phyloP scores from a whole-genome alignment of 2,329 filamentous ascomycete species.

The Dactylonectria macrodidyma region DNA sequence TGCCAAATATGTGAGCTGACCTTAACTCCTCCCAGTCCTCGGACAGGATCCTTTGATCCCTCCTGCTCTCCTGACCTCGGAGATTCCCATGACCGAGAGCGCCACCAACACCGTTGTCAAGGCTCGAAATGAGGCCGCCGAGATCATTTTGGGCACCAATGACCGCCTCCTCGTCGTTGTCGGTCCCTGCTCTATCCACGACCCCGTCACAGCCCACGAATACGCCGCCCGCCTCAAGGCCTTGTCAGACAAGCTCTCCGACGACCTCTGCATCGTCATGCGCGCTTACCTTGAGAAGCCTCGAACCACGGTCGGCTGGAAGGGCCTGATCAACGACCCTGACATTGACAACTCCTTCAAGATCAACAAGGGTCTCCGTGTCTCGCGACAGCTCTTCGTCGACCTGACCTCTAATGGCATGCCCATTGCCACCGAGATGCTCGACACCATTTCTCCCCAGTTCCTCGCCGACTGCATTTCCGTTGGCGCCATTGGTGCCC shows the following conservation, averaged over 20 bases:
- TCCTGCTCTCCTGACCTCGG: conserved; percentile 86
- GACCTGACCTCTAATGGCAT: conserved; percentile 90
- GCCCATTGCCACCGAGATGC: conserved; percentile 98
- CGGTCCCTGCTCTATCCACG: conserved; percentile 97
- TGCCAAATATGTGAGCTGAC: conserved; percentile 19
- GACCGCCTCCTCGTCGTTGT: conserved; percentile 95
- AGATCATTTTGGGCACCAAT: conserved; percentile 83
- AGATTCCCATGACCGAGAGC: conserved; percentile 80
- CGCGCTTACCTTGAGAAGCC: conserved; percentile 99
- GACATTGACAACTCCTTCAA: conserved; percentile 97
- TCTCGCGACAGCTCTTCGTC: conserved; percentile 93
- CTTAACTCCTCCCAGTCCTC: conserved; percentile 74
- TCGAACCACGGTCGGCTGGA: conserved; percentile 98
- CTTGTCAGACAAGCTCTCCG: conserved; percentile 83
- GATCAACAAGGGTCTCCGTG: conserved; percentile 97
- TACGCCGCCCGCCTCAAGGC: conserved; percentile 86
- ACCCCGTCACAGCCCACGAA: conserved; percentile 88
- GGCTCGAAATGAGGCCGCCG: conserved; percentile 77
- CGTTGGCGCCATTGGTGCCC: conserved; percentile 93
- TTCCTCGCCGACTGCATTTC: conserved; percentile 97
- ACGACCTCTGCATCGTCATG: conserved; percentile 95
- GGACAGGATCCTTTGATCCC: conserved; percentile 95
- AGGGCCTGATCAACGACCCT: conserved; percentile 98
- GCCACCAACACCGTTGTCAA: conserved; percentile 79
- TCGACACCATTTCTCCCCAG: conserved; percentile 98